Base-by-base conservation (phyloP, 2,329 filamentous ascomycete species). In the Pseudomassariella vexata region DNA sequence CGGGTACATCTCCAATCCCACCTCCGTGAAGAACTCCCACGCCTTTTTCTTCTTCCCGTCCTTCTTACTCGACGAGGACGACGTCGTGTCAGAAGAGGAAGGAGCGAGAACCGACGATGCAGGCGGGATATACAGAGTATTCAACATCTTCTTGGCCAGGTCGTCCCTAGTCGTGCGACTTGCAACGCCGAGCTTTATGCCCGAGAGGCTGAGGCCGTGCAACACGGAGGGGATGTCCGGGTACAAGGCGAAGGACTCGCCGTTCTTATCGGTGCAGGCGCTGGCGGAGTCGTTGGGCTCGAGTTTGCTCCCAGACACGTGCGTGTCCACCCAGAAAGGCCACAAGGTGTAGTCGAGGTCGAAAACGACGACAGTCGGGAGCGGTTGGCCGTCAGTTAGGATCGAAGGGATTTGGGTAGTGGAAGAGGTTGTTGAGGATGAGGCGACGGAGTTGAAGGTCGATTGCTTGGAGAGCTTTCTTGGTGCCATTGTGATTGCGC, bases 281-380 rank as follows among this genome's bases (percentile, higher is more conserved):
- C 52, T 63, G 61, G 57, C 58, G 6, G 53, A 41, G 1, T 63
- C 35, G 33, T 66, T 62, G 6, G 67, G 48, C 44, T 72, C 71
- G 12, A 95, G 62, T 0, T 88, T 89, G 6, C 79, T 73, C 16
- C 78, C 76, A n/a, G n/a, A n/a, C 47, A 92, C 83, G 60, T 95
- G 89, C 4, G 88, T 95, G 65, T 96, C 92, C 2, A 94, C 82
- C 90, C 90, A 96, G 63, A 95, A 95, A 5, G 89, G 88, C 92
- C 90, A 96, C n/a, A 96, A 71, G 0, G 92, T 96, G 69, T 95
- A 96, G 69, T 96, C 90, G 41, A 96, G 77, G 57, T 96, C 92
- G 63, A 96, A 95, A 42, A 92, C 85, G 48, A 96, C 73, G 45
- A 95, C 72, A 40, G 81, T 79, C 0, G 89, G 89, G 2, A 95